Evolutionary conservation across 257 asterid species (phyloP), one percentile per base, ranked within the genome.

Genomic region (Penstemon barbatus): DNA sequence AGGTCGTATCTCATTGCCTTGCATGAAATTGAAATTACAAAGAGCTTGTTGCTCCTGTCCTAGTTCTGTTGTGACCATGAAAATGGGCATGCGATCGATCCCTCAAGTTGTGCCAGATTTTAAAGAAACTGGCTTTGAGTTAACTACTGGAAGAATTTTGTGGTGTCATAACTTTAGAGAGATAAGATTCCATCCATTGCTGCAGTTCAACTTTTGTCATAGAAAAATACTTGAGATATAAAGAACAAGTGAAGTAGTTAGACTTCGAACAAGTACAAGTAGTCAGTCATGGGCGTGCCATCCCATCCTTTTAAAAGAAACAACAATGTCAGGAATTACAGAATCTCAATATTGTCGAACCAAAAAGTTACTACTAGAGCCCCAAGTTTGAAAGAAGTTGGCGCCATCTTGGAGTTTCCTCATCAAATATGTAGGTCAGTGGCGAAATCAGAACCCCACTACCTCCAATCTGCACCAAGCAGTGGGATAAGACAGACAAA

Each of bases 11-110:
- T 91, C 59, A 91, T 94, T 66, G 96, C 88, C 10, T 74, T 94
- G 73, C 97, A 94, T 49, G 95, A 94, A 76, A 80, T 69, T 94
- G 79, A 94, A 89, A 77, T 73, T 94, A 63, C 96, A 91, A 78
- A 97, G 99, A 73, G 99, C 99, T 0, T 94, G 99, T 79, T 97
- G 99, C 59, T 94, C 99, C 40, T 91, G 99, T 67, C 99, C 99
- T 8, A 94, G 99, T 74, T 65, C 99, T 63, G 83, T 77, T 49
- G 69, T 73, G 71, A 94, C 99, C 0, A 87, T 94, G 99, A 94
- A 94, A 75, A 56, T 94, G 90, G 99, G 99, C 58, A 91, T 94
- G n/a, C 71, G 99, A 94, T 75, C 93, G 93, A 85, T 94, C 63
- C 99, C 99, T 48, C 93, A 84, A 77, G 81, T 94, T 48, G 89